A percentile compares a stretch with the other conserved stretches of the same genome.
phyloP scores from a whole-genome alignment of 2,329 filamentous ascomycete species.

The Tolypocladium sp. region DNA sequence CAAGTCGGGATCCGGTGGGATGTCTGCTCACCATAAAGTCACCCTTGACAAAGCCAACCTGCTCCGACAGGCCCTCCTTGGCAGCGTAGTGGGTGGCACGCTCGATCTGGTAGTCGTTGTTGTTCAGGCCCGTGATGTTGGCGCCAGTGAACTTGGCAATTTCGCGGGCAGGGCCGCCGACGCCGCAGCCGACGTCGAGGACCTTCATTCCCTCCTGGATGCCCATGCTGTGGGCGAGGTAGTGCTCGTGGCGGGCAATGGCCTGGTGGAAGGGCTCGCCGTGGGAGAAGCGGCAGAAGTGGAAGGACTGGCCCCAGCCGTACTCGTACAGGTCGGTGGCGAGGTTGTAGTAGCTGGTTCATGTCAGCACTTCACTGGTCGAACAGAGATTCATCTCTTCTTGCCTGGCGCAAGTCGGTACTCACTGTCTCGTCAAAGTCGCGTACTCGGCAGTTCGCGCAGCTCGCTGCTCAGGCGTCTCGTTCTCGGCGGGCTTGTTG shows the following conservation, averaged over 20 bases:
- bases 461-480: constrained; percentile 76
- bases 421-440: constrained; percentile 83
- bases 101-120: constrained; percentile 98
- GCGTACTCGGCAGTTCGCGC: constrained; percentile 83
- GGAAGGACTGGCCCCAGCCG: constrained; percentile 92
- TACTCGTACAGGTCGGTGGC: constrained; percentile 97
- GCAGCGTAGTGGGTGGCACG: constrained; percentile 78
- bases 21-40: constrained; percentile 72
- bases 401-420: constrained; percentile 9
- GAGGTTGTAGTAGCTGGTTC: constrained; percentile 79
- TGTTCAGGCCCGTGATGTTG: constrained; percentile 89
- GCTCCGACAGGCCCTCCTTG: constrained; percentile 70
- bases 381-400: too few species aligned
- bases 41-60: constrained; percentile 83
- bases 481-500: constrained; percentile 66
- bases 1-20: too few species aligned
- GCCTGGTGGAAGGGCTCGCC: constrained; percentile 85
- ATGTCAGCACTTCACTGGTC: constrained; percentile 8
- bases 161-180: constrained; percentile 88
- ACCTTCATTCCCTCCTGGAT: constrained; percentile 83
- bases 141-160: constrained; percentile 92
- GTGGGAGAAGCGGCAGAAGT: constrained; percentile 89
- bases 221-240: constrained; percentile 82
- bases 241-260: constrained; percentile 95
- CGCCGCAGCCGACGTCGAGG: constrained; percentile 92